Conservation (phyloP, 176 grass and related monocot species). For the Pharus latifolius region DNA sequence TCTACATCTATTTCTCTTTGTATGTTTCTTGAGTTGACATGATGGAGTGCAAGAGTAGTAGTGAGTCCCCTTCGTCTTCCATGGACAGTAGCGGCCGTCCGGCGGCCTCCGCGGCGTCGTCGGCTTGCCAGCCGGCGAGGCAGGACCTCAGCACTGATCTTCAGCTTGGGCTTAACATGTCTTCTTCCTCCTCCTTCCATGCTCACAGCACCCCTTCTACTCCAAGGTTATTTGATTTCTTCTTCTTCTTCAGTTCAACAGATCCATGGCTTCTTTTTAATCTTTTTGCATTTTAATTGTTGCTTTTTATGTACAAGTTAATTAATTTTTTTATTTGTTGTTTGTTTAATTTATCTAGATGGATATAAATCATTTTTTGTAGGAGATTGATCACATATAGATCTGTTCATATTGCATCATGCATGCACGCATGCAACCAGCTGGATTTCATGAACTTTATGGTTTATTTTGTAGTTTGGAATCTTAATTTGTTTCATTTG, state of each 20-base stretch:
- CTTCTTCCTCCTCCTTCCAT: slow-evolving; percentile 8
- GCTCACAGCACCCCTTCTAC: slow-evolving; percentile 13
- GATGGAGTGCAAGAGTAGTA: slow-evolving; percentile 18
- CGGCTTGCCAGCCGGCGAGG: too few relatives aligned
- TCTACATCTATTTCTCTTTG: too few relatives aligned
- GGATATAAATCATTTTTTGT: too few relatives aligned
- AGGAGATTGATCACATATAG: not conserved
- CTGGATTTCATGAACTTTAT: not conserved
- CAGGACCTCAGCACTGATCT: slow-evolving; percentile 49
- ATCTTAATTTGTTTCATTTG: not conserved
- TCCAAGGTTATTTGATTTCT: slow-evolving; percentile 12
- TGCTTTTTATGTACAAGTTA: too few relatives aligned
- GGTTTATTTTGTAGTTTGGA: too few relatives aligned
- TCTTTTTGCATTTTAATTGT: too few relatives aligned
- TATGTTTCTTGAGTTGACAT: too few relatives aligned
- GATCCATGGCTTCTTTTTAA: too few relatives aligned
- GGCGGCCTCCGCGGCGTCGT: slow-evolving; percentile 26
- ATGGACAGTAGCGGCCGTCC: slow-evolving; percentile 66
- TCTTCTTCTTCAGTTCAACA: too few relatives aligned
- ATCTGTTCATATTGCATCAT: too few relatives aligned
- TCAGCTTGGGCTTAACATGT: slow-evolving; percentile 45
- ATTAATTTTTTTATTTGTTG: not conserved
- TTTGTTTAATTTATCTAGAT: not conserved
- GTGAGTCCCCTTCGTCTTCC: slow-evolving; percentile 45
- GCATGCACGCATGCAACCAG: too few relatives aligned